Percentiles rank a stretch among this genome's conserved stretches.
phyloP scores from a whole-genome alignment of 371 early-diverging fungal species.

The Syncephalis plumigaleata region DNA sequence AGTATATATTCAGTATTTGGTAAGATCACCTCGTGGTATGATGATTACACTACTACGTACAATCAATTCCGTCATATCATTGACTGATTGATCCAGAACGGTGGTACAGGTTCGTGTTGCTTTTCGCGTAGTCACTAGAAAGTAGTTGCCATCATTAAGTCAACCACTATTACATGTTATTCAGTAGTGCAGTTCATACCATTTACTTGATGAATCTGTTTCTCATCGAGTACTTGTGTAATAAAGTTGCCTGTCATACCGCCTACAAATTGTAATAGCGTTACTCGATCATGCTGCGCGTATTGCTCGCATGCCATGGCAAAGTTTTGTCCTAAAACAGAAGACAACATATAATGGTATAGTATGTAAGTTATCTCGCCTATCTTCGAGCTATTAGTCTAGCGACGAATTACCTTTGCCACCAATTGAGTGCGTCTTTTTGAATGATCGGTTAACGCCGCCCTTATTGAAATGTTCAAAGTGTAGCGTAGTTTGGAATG shows the following conservation, averaged over 20 bases:
- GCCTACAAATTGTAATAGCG: neutral
- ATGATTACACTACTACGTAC: too few species aligned
- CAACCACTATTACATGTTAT: neutral
- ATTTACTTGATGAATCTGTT: neutral
- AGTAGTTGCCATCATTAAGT: neutral
- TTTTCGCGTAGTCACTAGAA: neutral
- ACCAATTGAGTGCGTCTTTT: neutral
- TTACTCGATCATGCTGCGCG: neutral
- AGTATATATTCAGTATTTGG: neutral
- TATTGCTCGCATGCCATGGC: neutral
- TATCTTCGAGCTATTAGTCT: neutral
- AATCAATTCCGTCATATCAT: slow-evolving; percentile 1
- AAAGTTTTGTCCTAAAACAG: neutral
- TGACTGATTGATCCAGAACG: neutral
- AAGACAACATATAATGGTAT: neutral
- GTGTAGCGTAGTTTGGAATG: neutral
- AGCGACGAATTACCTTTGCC: neutral
- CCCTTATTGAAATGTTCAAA: neutral
- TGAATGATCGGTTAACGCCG: neutral
- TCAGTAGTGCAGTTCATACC: neutral
- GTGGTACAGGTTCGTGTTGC: neutral
- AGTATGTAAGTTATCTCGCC: too few species aligned
- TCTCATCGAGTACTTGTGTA: neutral
- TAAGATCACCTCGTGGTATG: neutral
- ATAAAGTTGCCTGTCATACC: neutral